Conservation (phyloP, 1,284 basidiomycete species). For the Leccinum subrobustum region DNA sequence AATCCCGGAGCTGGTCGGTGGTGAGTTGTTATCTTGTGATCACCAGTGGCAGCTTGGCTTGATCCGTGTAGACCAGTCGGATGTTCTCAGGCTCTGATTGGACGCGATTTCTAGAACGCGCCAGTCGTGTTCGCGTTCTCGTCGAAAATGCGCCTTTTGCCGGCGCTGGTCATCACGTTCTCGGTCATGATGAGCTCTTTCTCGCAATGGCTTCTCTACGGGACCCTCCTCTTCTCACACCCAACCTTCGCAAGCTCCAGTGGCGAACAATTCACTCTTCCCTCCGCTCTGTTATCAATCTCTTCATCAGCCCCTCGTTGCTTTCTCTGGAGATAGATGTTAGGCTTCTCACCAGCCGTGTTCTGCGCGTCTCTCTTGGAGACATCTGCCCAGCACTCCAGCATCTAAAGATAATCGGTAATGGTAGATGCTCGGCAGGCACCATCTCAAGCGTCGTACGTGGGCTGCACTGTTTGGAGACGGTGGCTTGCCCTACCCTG, state of each 20-base stretch:
- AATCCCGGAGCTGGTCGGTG: conserved; percentile 19
- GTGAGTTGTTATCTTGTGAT: conserved; percentile 8
- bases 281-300: conserved; percentile 13
- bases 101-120: conserved; percentile 20
- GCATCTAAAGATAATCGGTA: conserved; percentile 25
- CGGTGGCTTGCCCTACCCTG: conserved; percentile 18
- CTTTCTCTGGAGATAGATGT: conserved; percentile 25
- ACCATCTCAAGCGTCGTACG: conserved; percentile 19
- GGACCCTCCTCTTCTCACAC: conserved; percentile 21
- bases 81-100: conserved; percentile 18
- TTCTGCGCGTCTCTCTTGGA: conserved; percentile 15
- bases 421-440: conserved; percentile 15
- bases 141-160: not conserved
- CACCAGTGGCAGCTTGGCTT: no score
- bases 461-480: conserved; percentile 16
- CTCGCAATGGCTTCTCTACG: conserved; percentile 20
- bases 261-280: conserved; percentile 11
- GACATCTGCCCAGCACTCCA: conserved; percentile 17
- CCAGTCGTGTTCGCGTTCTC: conserved; percentile 18
- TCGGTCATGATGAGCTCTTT: conserved; percentile 11
- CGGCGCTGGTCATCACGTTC: not conserved
- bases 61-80: conserved; percentile 15
- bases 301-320: conserved; percentile 24
- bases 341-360: conserved; percentile 14
- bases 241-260: conserved; percentile 23